A percentile compares a stretch with the other conserved stretches of the same genome.
These are phyloP conservation scores for Echinosophora koreensis DNA, from an alignment of 306 rosid species.

Conservation along the genomic window DNA sequence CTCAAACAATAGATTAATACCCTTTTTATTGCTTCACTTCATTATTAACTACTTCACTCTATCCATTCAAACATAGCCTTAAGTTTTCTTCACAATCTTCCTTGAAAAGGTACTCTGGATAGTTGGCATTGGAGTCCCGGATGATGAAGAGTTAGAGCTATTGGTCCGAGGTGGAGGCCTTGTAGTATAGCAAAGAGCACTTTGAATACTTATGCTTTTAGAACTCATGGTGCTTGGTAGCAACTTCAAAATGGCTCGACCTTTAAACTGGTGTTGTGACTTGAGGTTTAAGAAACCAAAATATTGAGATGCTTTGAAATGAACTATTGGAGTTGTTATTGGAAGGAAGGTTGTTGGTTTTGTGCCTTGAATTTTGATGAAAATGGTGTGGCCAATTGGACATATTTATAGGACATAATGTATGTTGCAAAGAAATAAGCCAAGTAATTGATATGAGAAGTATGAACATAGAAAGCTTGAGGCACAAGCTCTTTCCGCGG, in stretches of 20 bases:
- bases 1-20: no score
- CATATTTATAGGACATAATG: neutral
- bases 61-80: no score
- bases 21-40: no score
- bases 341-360: neutral
- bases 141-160: constrained; percentile 1
- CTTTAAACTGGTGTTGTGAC: neutral
- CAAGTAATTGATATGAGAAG: neutral
- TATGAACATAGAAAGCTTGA: neutral
- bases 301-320: no score
- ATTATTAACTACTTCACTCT: no score
- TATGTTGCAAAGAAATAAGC: no score
- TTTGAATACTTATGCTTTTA: neutral
- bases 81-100: neutral
- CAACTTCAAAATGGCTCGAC: neutral
- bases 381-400: neutral
- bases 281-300: no score
- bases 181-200: neutral
- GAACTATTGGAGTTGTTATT: neutral
- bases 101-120: constrained; percentile 15
- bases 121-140: neutral
- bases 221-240: neutral
- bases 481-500: neutral
- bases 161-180: constrained; percentile 12
- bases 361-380: neutral